Base-by-base conservation (phyloP, 2,329 filamentous ascomycete species). In the Blastomyces gilchristii region DNA sequence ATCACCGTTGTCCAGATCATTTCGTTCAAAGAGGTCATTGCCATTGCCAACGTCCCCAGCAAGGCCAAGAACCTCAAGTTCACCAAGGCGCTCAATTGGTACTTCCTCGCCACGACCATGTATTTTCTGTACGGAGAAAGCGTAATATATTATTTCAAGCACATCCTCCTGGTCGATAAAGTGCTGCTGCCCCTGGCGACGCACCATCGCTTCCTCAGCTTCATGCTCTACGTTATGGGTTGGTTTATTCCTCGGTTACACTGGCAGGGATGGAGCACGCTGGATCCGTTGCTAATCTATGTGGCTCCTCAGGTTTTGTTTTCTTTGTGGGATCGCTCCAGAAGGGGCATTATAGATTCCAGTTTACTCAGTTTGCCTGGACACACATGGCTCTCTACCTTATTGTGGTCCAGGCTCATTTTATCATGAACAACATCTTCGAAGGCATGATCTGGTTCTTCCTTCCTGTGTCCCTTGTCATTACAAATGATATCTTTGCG, bases 371-470 rank as follows among this genome's bases (percentile, higher is more conserved):
- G 77, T 99, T 97, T 72, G 94, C 92, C 62, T 99, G 94, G 94
- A 97, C 94, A 16, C 94, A 99, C 76, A 97, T 99, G 92, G 94
- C 95, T 5, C 85, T 99, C 25, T 97, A 96, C 80, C 82, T 99
- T 71, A 97, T 99, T 71, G 93, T 97, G 49, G 92, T 96, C 6
- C 92, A 99, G 77, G 92, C 94, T 16, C 94, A 99, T 76, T 99
- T 99, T 76, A 91, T 97, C 79, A 97, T 99, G 90, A 99, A 99
- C 83, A 99, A 99, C 77, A 89, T 99, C 68, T 95, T 99, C 70
- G 94, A 99, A 79, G 94, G 94, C 79, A 91, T 99, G 89, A 96
- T 99, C 75, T 99, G 94, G 94, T 97, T 99, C 82, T 97, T 97
- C 83, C 79, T 99, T 54, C 94, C 94, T 8, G 92, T 91, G 8